These are phyloP conservation scores for Zygoascus ofunaensis DNA, from an alignment of 805 yeast species.

Conservation along the genomic window DNA sequence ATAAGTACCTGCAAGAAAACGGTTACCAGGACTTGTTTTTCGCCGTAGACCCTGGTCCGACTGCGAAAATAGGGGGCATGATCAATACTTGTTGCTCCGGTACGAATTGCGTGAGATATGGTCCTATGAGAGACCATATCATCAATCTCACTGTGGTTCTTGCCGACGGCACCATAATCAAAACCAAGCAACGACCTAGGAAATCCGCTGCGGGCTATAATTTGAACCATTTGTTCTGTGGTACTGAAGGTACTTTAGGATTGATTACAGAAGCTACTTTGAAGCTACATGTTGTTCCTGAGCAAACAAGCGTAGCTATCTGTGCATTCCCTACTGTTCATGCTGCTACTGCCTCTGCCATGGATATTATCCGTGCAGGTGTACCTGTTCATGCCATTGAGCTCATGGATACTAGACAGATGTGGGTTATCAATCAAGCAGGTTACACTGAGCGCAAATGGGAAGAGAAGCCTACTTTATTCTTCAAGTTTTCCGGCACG, in stretches of 20 bases:
- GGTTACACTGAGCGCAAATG: constrained; percentile 45
- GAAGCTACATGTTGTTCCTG: constrained; percentile 57
- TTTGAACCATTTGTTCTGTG: constrained; percentile 63
- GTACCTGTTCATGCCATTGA: constrained; percentile 68
- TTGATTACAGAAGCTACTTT: constrained; percentile 70
- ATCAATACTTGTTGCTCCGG: constrained; percentile 73
- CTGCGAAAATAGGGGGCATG: constrained; percentile 74
- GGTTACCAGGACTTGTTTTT: constrained; percentile 40
- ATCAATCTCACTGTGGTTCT: constrained; percentile 61
- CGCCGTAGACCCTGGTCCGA: constrained; percentile 77
- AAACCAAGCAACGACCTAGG: constrained; percentile 65
- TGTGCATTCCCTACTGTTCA: constrained; percentile 57
- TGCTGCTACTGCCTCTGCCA: constrained; percentile 65
- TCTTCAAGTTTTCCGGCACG: constrained; percentile 56
- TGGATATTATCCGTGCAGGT: constrained; percentile 52
- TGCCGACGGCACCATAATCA: constrained; percentile 71
- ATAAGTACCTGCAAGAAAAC: constrained; percentile 39
- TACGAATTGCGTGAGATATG: constrained; percentile 68
- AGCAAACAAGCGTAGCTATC: constrained; percentile 56
- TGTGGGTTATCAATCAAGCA: constrained; percentile 52
- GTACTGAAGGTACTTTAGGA: constrained; percentile 75
- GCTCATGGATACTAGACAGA: constrained; percentile 60
- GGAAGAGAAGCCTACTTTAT: constrained; percentile 51
- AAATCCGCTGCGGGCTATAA: constrained; percentile 77
- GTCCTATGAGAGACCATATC: constrained; percentile 72